A percentile compares a stretch with the other conserved stretches of the same genome.
These are phyloP conservation scores for Gnaphalium uliginosum DNA, from an alignment of 129 eudicot genomes.

Conservation along the genomic window DNA sequence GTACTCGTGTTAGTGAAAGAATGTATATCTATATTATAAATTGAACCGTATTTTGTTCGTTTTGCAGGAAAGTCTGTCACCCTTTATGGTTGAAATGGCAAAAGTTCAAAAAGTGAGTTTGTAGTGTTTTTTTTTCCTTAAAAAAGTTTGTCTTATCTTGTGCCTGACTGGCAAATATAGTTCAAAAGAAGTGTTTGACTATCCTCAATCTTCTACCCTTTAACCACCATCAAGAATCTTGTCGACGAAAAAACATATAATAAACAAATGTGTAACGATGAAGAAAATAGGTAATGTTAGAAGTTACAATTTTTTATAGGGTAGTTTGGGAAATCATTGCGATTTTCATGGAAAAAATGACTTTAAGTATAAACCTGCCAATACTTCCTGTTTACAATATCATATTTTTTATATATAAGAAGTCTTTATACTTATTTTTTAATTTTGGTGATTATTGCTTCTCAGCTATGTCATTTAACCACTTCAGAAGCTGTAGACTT, in stretches of 20 bases:
- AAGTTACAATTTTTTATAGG: not conserved
- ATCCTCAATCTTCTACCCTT: not conserved
- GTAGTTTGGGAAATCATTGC: not conserved
- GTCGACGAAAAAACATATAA: not conserved
- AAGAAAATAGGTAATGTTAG: slow-evolving; percentile 6
- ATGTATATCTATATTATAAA: not conserved
- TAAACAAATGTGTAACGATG: slow-evolving; percentile 1
- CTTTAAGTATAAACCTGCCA: not conserved
- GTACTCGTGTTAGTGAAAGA: slow-evolving; percentile 7
- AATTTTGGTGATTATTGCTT: slow-evolving; percentile 1
- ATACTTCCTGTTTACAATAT: not conserved
- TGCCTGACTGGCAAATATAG: not conserved
- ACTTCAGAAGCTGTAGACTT: slow-evolving; percentile 75
- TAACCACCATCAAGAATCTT: not conserved
- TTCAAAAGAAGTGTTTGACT: not conserved
- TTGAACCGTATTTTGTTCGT: slow-evolving; percentile 20
- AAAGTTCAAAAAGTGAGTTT: slow-evolving; percentile 63
- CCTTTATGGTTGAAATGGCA: slow-evolving; percentile 86
- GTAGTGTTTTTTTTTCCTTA: not conserved
- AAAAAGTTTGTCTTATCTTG: not conserved
- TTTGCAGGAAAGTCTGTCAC: slow-evolving; percentile 74
- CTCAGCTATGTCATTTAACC: slow-evolving; percentile 63
- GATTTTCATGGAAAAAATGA: not conserved
- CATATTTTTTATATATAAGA: too few relatives aligned
- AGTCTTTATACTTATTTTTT: not conserved